phyloP scores from a whole-genome alignment of 495 filamentous ascomycete species.

The Xylaria scruposa region DNA sequence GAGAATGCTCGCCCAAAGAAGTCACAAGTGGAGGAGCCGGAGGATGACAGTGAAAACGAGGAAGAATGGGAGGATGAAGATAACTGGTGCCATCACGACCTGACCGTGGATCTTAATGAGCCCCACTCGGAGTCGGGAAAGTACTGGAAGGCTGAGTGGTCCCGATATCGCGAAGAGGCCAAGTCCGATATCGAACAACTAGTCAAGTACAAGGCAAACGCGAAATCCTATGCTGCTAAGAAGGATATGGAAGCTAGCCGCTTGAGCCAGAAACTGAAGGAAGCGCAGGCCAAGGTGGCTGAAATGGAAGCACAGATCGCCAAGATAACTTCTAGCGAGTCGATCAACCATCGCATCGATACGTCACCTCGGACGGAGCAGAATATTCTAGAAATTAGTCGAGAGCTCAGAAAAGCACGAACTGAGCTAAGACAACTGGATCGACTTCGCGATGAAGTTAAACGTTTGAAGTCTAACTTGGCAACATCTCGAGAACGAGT shows the following conservation, averaged over 20 bases:
- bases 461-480: constrained; percentile 52
- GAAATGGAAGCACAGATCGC: constrained; percentile 67
- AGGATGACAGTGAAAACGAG: constrained; percentile 41
- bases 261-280: constrained; percentile 72
- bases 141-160: constrained; percentile 93
- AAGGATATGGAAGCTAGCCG: constrained; percentile 83
- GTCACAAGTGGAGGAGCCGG: constrained; percentile 29
- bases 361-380: constrained; percentile 55
- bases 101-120: constrained; percentile 77
- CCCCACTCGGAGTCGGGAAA: constrained; percentile 85
- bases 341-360: constrained; percentile 31
- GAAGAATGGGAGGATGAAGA: constrained; percentile 53
- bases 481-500: constrained; percentile 53
- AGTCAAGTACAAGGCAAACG: constrained; percentile 78
- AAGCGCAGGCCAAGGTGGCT: constrained; percentile 64
- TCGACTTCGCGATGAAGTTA: constrained; percentile 55
- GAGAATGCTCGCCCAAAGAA: constrained; percentile 51
- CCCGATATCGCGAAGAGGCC: constrained; percentile 81
- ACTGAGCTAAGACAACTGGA: constrained; percentile 58
- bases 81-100: constrained; percentile 58
- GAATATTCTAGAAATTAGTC: constrained; percentile 51
- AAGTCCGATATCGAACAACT: constrained; percentile 78
- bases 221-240: constrained; percentile 86
- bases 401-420: constrained; percentile 54
- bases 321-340: constrained; percentile 57